Evolutionary conservation across 2,329 filamentous ascomycete species (phyloP).

Genomic region (Xylaria sp.): DNA sequence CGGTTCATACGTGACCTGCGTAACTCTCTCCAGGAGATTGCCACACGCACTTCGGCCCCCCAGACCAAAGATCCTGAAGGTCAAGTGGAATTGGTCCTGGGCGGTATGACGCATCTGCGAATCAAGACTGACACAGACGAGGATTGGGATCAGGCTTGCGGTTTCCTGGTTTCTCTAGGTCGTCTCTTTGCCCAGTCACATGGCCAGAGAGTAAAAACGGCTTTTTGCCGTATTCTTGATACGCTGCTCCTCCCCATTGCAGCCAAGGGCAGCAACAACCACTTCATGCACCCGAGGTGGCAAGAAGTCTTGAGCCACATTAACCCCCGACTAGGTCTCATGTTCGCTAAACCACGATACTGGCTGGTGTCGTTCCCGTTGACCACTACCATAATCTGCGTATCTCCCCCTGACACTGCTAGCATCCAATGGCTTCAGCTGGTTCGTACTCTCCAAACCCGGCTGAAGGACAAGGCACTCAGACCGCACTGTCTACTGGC

Average conservation of each 20-base stretch:
- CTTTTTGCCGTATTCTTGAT: conserved; percentile 91
- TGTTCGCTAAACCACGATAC: conserved; percentile 90
- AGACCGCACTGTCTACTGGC: conserved; percentile 84
- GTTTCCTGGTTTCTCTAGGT: conserved; percentile 82
- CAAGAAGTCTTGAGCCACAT: conserved; percentile 81
- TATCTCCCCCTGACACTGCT: conserved; percentile 84
- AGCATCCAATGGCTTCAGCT: conserved; percentile 85
- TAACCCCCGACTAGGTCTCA: conserved; percentile 77
- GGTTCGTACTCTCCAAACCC: conserved; percentile 76
- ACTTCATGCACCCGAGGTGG: conserved; percentile 85
- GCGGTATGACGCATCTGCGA: conserved; percentile 88
- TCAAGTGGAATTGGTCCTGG: conserved; percentile 83
- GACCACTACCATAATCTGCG: conserved; percentile 84
- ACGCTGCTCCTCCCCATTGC: conserved; percentile 86
- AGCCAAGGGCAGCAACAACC: conserved; percentile 74
- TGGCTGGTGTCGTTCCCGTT: conserved; percentile 90
- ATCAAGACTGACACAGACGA: conserved; percentile 76
- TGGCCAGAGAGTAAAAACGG: conserved; percentile 87
- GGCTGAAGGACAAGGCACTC: conserved; percentile 81
- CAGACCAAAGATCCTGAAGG: conserved; percentile 73
- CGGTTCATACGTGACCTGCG: conserved; percentile 85
- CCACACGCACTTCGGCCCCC: conserved; percentile 67
- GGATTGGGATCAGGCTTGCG: conserved; percentile 84
- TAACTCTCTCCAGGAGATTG: conserved; percentile 75
- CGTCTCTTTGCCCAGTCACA: conserved; percentile 84